These are phyloP conservation scores for Neurospora pannonica DNA, from an alignment of 495 filamentous ascomycete species.

Conservation along the genomic window DNA sequence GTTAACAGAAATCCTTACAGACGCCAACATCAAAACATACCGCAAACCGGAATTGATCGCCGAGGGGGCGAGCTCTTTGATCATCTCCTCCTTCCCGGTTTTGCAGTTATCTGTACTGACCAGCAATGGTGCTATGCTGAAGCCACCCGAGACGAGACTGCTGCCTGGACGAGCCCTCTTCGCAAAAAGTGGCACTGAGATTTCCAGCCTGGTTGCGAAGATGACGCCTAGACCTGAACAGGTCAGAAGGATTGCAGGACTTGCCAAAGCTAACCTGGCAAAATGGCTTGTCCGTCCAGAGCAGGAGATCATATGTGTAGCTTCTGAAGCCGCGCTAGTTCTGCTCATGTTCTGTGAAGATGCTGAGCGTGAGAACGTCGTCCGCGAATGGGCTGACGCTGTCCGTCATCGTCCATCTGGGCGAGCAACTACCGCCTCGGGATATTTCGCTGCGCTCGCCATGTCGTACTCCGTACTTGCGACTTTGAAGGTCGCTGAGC, in stretches of 20 bases:
- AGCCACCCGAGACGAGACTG: background rate
- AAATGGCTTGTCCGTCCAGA: slow-evolving; percentile 35
- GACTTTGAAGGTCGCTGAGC: slow-evolving; percentile 5
- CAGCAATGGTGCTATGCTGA: background rate
- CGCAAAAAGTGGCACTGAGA: slow-evolving; percentile 5
- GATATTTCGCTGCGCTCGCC: slow-evolving; percentile 35
- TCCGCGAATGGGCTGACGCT: slow-evolving; percentile 29
- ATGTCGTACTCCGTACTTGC: slow-evolving; percentile 23
- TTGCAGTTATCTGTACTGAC: slow-evolving; percentile 20
- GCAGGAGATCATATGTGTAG: slow-evolving; percentile 29
- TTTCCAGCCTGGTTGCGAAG: slow-evolving; percentile 8
- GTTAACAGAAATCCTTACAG: slow-evolving; percentile 23
- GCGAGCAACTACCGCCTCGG: slow-evolving; percentile 14
- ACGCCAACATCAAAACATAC: slow-evolving; percentile 29
- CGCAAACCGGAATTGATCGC: slow-evolving; percentile 62
- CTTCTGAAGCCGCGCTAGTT: slow-evolving; percentile 32
- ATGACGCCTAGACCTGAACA: slow-evolving; percentile 2
- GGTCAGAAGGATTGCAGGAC: slow-evolving; percentile 7
- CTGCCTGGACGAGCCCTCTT: slow-evolving; percentile 13
- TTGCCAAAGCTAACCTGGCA: slow-evolving; percentile 22
- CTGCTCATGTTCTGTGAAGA: slow-evolving; percentile 28
- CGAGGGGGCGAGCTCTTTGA: slow-evolving; percentile 51
- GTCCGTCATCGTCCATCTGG: slow-evolving; percentile 20
- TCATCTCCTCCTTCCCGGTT: slow-evolving; percentile 34
- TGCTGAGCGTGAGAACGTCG: slow-evolving; percentile 18